These are phyloP conservation scores for Cystobasidium onofrii DNA, from an alignment of 768 basidiomycete species.

Conservation along the genomic window DNA sequence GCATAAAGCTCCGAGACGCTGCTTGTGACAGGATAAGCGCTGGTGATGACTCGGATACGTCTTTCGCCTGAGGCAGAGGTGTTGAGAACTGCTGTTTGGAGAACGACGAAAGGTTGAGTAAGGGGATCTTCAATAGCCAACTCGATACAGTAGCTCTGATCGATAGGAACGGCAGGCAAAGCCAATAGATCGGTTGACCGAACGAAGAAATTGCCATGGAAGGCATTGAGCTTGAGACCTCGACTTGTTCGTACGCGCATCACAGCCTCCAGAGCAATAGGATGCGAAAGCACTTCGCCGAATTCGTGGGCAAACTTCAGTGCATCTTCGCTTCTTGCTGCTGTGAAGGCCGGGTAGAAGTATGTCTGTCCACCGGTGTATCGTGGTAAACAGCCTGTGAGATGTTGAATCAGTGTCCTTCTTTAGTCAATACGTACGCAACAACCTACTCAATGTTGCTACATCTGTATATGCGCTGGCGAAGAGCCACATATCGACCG, in stretches of 20 bases:
- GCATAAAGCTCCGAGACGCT: conserved; percentile 82
- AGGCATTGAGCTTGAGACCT: conserved; percentile 88
- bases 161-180: conserved; percentile 91
- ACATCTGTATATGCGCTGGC: conserved; percentile 89
- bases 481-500: conserved; percentile 99
- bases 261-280: conserved; percentile 91
- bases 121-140: conserved; percentile 91
- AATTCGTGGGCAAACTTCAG: conserved; percentile 98
- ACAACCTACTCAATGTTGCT: conserved; percentile 66
- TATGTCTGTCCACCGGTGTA: conserved; percentile 98
- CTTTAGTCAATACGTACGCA: neutral
- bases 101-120: conserved; percentile 78
- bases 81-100: conserved; percentile 90
- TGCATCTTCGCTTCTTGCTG: conserved; percentile 84
- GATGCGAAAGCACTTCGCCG: conserved; percentile 81
- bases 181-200: conserved; percentile 92
- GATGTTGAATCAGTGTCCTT: conserved; percentile 2
- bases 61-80: conserved; percentile 79
- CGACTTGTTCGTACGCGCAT: conserved; percentile 97
- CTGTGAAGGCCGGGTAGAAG: conserved; percentile 97
- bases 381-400: conserved; percentile 75
- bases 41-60: conserved; percentile 80
- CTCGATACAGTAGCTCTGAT: conserved; percentile 92
- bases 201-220: conserved; percentile 98
- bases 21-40: conserved; percentile 75